Percentiles rank a stretch among this genome's conserved stretches.
These are phyloP conservation scores for Cutaneotrichosporon sp. DNA, from an alignment of 1,284 basidiomycete species.

Conservation along the genomic window DNA sequence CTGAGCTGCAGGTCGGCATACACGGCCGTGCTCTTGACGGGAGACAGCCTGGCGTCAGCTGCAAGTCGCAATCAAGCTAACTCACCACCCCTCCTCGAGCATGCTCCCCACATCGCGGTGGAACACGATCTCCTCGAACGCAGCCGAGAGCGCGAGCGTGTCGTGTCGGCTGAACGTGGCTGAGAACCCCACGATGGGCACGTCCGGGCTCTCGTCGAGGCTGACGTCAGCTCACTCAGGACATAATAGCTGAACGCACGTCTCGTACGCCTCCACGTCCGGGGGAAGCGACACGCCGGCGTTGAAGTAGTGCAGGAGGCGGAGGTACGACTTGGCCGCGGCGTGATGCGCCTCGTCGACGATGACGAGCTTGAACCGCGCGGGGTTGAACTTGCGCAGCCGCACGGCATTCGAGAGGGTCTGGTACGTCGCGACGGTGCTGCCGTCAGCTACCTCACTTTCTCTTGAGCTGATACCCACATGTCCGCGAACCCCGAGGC, in stretches of 20 bases:
- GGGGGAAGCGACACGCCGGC: conserved; percentile 36
- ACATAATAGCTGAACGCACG: conserved; percentile 6
- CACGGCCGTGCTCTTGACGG: conserved; percentile 79
- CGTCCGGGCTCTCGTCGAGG: conserved; percentile 38
- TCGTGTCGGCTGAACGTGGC: conserved; percentile 94
- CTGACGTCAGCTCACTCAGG: conserved; percentile 9
- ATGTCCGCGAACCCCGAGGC: conserved; percentile 84
- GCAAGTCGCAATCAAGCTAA: neutral
- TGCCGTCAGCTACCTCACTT: conserved; percentile 39
- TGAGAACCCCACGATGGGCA: conserved; percentile 92
- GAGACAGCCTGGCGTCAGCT: conserved; percentile 66
- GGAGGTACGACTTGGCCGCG: conserved; percentile 71
- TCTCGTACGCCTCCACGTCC: conserved; percentile 26
- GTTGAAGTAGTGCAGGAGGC: conserved; percentile 49
- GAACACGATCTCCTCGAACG: conserved; percentile 91
- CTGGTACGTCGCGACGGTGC: conserved; percentile 91
- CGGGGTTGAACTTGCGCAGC: conserved; percentile 76
- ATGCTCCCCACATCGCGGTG: conserved; percentile 91
- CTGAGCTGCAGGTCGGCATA: conserved; percentile 70
- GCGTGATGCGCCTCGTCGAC: conserved; percentile 96
- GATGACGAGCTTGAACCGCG: conserved; percentile 74
- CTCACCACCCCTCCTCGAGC: conserved; percentile 87
- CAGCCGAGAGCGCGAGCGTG: conserved; percentile 80
- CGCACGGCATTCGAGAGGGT: conserved; percentile 70
- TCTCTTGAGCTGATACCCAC: conserved; percentile 56